phyloP scores from a whole-genome alignment of 805 yeast genomes.

The Candida patagonica region DNA sequence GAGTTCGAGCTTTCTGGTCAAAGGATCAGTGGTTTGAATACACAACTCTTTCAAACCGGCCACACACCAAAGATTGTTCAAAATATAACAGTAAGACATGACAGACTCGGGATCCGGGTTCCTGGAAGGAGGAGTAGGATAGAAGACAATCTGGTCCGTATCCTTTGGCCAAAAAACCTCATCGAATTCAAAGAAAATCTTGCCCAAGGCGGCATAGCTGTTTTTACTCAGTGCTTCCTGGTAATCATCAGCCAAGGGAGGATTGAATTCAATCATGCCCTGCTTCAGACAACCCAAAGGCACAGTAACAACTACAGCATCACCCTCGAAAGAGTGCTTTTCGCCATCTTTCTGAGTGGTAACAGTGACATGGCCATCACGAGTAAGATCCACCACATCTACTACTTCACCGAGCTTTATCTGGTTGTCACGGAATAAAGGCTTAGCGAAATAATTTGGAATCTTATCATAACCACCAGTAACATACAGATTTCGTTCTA shows the following conservation, averaged over 20 bases:
- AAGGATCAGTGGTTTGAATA: constrained; percentile 16
- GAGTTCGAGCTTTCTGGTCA: constrained; percentile 12
- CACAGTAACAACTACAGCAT: constrained; percentile 23
- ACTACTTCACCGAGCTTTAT: constrained; percentile 15
- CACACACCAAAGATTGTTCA: constrained; percentile 18
- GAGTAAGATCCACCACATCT: constrained; percentile 7
- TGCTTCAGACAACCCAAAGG: constrained; percentile 25
- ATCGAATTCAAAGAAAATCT: constrained; percentile 24
- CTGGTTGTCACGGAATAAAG: constrained; percentile 13
- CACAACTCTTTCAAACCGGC: constrained; percentile 19
- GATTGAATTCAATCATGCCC: constrained; percentile 17
- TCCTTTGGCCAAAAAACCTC: constrained; percentile 25
- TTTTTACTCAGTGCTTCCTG: constrained; percentile 15
- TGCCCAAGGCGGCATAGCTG: constrained; percentile 24
- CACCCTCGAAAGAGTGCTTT: constrained; percentile 13
- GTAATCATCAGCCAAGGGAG: constrained; percentile 16
- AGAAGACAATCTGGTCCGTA: constrained; percentile 20
- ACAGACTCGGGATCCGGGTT: constrained; percentile 11
- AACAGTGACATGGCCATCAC: constrained; percentile 7
- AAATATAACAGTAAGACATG: constrained; percentile 14
- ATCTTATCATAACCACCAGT: constrained; percentile 19
- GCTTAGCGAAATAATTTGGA: constrained; percentile 14
- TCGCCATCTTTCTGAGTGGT: constrained; percentile 1
- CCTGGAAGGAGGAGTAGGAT: constrained; percentile 9
- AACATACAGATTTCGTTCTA: constrained; percentile 16